phyloP scores from a whole-genome alignment of 331 rosid genomes.

The Prunus yedoensis region DNA sequence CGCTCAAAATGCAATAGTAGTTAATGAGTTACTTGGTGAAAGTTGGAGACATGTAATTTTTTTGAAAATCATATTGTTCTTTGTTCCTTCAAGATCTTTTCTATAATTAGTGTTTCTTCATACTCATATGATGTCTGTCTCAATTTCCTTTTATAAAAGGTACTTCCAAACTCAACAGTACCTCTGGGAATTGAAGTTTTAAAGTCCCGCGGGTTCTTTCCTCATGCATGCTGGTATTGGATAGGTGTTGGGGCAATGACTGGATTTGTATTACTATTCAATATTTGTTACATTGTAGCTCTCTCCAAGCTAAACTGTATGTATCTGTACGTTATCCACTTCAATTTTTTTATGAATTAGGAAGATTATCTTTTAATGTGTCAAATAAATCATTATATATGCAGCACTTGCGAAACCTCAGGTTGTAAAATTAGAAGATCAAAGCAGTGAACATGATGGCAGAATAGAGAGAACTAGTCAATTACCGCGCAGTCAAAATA shows the following conservation, averaged over 20 bases:
- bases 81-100: neutral
- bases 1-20: conserved; percentile 52
- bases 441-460: conserved; percentile 20
- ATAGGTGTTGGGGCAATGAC: conserved; percentile 62
- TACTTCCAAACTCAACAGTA: conserved; percentile 39
- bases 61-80: conserved; percentile 14
- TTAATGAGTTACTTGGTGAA: conserved; percentile 60
- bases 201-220: conserved; percentile 59
- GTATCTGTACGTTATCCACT: conserved; percentile 15
- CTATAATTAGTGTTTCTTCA: conserved; percentile 2
- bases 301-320: conserved; percentile 59
- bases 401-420: conserved; percentile 51
- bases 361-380: neutral
- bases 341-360: too few relatives aligned
- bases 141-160: conserved; percentile 19
- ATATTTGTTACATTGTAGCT: conserved; percentile 48
- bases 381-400: conserved; percentile 1
- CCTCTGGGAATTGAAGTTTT: conserved; percentile 55
- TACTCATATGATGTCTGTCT: neutral
- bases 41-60: conserved; percentile 61
- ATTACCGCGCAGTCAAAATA: conserved; percentile 15
- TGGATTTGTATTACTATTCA: conserved; percentile 54
- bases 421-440: conserved; percentile 36
- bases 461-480: conserved; percentile 11
- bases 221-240: conserved; percentile 69